Base-by-base conservation (phyloP, 202 grass and related monocot genomes). In the Schoenoplectus triqueter region DNA sequence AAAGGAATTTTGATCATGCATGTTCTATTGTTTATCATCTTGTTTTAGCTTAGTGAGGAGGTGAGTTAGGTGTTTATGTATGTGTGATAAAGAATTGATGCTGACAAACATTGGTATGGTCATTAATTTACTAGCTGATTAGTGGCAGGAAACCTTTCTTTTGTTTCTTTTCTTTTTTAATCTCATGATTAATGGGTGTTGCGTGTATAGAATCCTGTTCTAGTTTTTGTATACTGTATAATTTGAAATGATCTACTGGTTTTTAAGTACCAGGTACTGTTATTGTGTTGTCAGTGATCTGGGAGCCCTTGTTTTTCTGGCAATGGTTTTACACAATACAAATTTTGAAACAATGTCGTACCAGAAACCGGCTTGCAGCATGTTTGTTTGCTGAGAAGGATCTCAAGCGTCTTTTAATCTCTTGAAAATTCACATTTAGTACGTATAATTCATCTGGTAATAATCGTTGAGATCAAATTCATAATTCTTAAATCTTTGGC, bases 91-190 rank as follows among this genome's bases (percentile, higher is more conserved):
- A 56, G 66, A 56, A 57, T 66, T 57, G 48, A 69, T 44, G 66
- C 81, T 84, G 81, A 84, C 81, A 69, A 84, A 84, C 46, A 69
- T 67, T 84, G 50, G 22, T 68, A 82, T 82, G 80, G 56, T 19
- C 41, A 82, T 82, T 82, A 68, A 50, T 82, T 52, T 82, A 82
- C 63, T 66, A 62, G 64, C 66, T 69, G 66, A 84, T 84, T 84
- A 84, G 81, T 54, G 39, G 55, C 75, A 84, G 81, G 81, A 41
- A 56, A 69, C 66, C 40, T 46, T 69, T 84, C 68, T 83, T 21
- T 82, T 9, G 46, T 62, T 68, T 67, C 8, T 82, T 68, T 65
- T 52, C 20, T 67, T 81, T 65, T 54, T 82, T 17, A 82, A 66
- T 66, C 2, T 82, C 4, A 50, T 52, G 81, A 84, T 84, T 18